Conservation (phyloP, 2,329 filamentous ascomycete species). For the Periconia digitata region DNA sequence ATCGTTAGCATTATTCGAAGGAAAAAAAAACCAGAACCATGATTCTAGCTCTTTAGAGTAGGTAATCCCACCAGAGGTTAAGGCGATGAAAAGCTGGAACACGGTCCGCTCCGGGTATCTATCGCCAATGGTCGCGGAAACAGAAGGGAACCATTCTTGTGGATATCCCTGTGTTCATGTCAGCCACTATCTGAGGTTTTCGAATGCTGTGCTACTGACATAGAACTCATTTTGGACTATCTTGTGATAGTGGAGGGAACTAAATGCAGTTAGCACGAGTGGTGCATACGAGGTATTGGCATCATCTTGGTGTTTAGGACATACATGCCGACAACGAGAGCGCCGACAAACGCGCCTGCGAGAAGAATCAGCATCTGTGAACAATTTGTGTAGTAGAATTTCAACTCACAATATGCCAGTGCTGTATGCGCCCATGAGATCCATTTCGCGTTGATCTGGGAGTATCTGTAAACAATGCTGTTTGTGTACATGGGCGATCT, state of each 20-base stretch:
- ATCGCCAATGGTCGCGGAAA: conserved; percentile 95
- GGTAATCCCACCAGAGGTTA: conserved; percentile 73
- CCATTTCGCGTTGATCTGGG: conserved; percentile 80
- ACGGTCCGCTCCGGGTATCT: conserved; percentile 94
- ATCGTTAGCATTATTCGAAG: conserved; percentile 12
- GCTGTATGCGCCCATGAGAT: conserved; percentile 85
- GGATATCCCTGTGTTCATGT: conserved; percentile 54
- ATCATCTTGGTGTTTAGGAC: conserved; percentile 4
- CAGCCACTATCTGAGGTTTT: conserved; percentile 6
- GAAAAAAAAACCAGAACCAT: too few relatives aligned
- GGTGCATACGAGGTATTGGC: background rate
- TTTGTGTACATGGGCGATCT: conserved; percentile 9
- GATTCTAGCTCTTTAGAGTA: background rate
- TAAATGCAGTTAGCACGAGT: conserved; percentile 17
- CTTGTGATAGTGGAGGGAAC: conserved; percentile 82
- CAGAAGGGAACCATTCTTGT: conserved; percentile 94
- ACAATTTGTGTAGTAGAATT: background rate
- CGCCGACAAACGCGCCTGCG: conserved; percentile 80
- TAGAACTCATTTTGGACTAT: conserved; percentile 98
- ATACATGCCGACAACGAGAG: conserved; percentile 72
- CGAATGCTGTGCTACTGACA: conserved; percentile 40
- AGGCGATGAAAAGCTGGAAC: conserved; percentile 95
- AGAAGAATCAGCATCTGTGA: background rate
- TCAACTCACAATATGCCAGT: conserved; percentile 69
- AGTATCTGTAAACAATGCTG: background rate